These are phyloP conservation scores for Decorospora gaudefroyi DNA, from an alignment of 2,329 filamentous ascomycete genomes.

Conservation along the genomic window DNA sequence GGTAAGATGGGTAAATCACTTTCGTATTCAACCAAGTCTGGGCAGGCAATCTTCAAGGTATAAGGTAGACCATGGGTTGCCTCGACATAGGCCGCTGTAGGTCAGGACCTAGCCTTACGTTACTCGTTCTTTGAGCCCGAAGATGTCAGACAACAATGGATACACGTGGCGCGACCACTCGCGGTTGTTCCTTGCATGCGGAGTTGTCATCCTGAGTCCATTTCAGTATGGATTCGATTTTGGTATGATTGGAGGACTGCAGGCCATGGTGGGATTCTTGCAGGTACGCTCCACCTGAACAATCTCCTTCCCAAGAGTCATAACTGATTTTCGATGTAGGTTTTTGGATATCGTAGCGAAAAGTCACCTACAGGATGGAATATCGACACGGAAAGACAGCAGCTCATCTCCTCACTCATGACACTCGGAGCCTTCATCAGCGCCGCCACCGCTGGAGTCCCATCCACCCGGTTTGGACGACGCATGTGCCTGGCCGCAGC, in stretches of 20 bases:
- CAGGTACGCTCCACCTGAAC: conserved; percentile 38
- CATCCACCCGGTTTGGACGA: conserved; percentile 52
- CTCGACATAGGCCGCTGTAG: neutral
- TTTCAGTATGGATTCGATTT: conserved; percentile 61
- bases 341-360: conserved; percentile 41
- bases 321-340: conserved; percentile 14
- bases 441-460: conserved; percentile 48
- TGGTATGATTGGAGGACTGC: conserved; percentile 57
- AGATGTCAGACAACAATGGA: conserved; percentile 28
- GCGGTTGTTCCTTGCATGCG: conserved; percentile 55
- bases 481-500: conserved; percentile 54
- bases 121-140: neutral
- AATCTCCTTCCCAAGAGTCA: neutral
- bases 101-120: neutral
- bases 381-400: conserved; percentile 47
- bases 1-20: conserved; percentile 28
- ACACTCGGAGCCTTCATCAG: conserved; percentile 53
- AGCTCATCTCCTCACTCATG: conserved; percentile 54
- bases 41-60: conserved; percentile 26
- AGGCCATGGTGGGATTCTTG: conserved; percentile 58
- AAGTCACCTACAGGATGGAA: conserved; percentile 51
- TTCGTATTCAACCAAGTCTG: conserved; percentile 19
- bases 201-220: conserved; percentile 55
- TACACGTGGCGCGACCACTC: conserved; percentile 48
- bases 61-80: conserved; percentile 22